phyloP scores from a whole-genome alignment of 2,329 filamentous ascomycete genomes.

The Parascedosporium putredinis region DNA sequence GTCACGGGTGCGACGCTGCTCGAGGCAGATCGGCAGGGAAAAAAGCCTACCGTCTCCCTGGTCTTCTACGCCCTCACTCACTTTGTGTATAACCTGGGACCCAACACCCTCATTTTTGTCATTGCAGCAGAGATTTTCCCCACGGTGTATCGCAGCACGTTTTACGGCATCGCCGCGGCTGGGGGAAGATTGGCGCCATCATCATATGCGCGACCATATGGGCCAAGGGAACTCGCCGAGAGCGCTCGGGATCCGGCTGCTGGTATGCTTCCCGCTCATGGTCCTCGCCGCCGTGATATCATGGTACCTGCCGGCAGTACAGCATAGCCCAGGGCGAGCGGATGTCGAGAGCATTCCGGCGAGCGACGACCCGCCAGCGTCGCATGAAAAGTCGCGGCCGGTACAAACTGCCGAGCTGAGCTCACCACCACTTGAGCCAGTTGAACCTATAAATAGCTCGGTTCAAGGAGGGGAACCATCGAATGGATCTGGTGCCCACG shows the following conservation, averaged over 20 bases:
- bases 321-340: neutral
- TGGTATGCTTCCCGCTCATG: neutral
- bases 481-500: no score
- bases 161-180: conserved; percentile 20
- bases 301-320: neutral
- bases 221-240: neutral
- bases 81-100: conserved; percentile 19
- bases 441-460: neutral
- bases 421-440: no score
- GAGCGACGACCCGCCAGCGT: neutral
- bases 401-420: no score
- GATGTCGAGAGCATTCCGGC: neutral
- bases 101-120: conserved; percentile 21
- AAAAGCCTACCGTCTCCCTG: conserved; percentile 7
- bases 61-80: conserved; percentile 15
- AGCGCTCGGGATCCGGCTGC: neutral
- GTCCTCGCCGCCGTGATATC: neutral
- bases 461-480: no score
- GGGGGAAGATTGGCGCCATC: conserved; percentile 20
- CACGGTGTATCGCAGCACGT: conserved; percentile 20
- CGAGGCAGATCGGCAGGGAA: neutral
- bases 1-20: conserved; percentile 12
- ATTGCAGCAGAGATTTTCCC: conserved; percentile 21
- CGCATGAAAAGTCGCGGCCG: neutral
- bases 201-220: conserved; percentile 12